Evolutionary conservation across 768 basidiomycete species (phyloP), one percentile per base, ranked within the genome.

Genomic region (Stropharia rugosoannulata): DNA sequence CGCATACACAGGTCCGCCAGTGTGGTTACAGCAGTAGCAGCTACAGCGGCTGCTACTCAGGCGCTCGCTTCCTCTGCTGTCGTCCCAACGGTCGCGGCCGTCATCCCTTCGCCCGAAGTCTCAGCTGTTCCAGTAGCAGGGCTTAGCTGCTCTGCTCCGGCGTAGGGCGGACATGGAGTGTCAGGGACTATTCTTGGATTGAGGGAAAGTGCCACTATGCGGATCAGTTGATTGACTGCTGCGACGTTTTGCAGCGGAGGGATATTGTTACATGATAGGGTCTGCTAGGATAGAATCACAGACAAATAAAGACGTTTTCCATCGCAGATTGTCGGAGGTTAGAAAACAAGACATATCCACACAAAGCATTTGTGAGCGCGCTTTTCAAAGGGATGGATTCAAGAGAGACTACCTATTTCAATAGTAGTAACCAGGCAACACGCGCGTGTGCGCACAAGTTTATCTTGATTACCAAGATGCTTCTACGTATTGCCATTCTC

Each of bases 401-500:
- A 10, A 32, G 29, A 32, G 29, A 32, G 29, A 32, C 29, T 32
- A 6, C 12, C 10, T 3, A 10, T 19, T 18, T 22, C 13, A 19
- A 18, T 22, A 18, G 32, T 19, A 22, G 22, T 22, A 22, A 22
- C 22, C 4, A 22, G 22, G 22, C 35, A 38, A 49, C 22, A 22
- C 36, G 40, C 12, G 7, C 40, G 15, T 10, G n/a, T 41, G 6
- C 40, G 10, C n/a, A 4, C 8, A 41, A n/a, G 18, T 41, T n/a
- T 12, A n/a, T 6, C 40, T n/a, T 6, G 18, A 49, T 13, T 42
- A 13, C 16, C 19, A n/a, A 25, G 1, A 27, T 27, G 16, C 49
- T 10, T 25, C 29, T 18, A 11, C 8, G 18, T 43, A 52, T 15
- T 52, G 39, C 51, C 51, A 52, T 52, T 52, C 51, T 5, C 51